Conservation (phyloP, 805 yeast genomes). For the Hanseniaspora meyeri region DNA sequence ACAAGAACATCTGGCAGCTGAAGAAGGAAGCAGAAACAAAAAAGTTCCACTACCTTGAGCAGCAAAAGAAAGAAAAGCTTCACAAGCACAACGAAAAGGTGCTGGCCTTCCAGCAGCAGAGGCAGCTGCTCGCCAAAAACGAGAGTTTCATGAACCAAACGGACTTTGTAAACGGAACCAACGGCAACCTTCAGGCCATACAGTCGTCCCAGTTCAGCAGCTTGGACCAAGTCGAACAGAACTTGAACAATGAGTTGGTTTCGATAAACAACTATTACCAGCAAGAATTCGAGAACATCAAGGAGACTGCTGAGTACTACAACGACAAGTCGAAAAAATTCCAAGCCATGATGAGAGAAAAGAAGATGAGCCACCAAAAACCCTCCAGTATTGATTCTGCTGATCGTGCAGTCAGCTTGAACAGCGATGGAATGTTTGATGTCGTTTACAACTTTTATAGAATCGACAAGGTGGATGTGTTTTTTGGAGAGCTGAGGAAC, state of each 20-base stretch:
- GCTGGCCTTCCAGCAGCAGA: conserved; percentile 2
- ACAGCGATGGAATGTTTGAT: background rate
- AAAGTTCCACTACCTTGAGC: conserved; percentile 1
- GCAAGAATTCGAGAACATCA: background rate
- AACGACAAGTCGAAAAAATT: background rate
- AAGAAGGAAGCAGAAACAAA: conserved; percentile 7
- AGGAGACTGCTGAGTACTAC: background rate
- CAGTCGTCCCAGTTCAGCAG: background rate
- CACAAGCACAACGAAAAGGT: conserved; percentile 4
- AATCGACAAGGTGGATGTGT: conserved; percentile 13
- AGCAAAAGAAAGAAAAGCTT: conserved; percentile 4
- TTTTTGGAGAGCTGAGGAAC: conserved; percentile 15
- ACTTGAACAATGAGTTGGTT: background rate
- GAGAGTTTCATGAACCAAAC: background rate
- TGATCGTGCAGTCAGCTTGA: background rate
- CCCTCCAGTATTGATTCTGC: background rate
- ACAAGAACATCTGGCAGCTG: conserved; percentile 4
- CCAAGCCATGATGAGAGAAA: background rate
- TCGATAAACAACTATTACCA: background rate
- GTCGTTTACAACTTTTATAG: conserved; percentile 6
- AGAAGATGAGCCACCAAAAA: background rate
- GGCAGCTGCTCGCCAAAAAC: background rate
- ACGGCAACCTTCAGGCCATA: background rate
- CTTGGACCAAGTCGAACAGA: conserved; percentile 1
- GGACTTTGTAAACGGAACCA: background rate